These are phyloP conservation scores for Aspergillus bombycis DNA, from an alignment of 2,329 filamentous ascomycete species.

Conservation along the genomic window DNA sequence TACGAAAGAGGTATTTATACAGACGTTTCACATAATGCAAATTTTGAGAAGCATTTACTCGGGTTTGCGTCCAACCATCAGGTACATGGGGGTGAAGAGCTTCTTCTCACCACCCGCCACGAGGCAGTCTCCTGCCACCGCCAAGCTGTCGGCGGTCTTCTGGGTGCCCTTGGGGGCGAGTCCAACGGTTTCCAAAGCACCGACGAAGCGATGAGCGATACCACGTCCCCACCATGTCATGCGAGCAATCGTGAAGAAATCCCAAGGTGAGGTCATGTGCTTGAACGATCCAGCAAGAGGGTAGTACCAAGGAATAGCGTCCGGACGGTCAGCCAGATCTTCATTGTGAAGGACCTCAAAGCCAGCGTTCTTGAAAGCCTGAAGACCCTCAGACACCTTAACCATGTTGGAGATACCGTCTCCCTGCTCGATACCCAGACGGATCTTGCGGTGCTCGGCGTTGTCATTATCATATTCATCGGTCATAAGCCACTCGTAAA, in stretches of 20 bases:
- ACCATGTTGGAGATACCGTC: slow-evolving; percentile 99
- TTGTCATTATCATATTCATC: slow-evolving; percentile 91
- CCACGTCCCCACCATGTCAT: slow-evolving; percentile 86
- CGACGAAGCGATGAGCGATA: slow-evolving; percentile 75
- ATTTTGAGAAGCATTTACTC: slow-evolving; percentile 32
- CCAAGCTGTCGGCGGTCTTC: slow-evolving; percentile 92
- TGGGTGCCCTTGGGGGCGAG: slow-evolving; percentile 81
- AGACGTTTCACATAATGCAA: slow-evolving; percentile 16
- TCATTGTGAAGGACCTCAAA: slow-evolving; percentile 84
- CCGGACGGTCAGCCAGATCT: slow-evolving; percentile 77
- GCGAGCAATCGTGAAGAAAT: slow-evolving; percentile 79
- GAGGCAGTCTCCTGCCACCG: slow-evolving; percentile 77
- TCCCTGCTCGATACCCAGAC: slow-evolving; percentile 91
- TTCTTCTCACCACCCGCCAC: slow-evolving; percentile 85
- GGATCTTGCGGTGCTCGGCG: slow-evolving; percentile 82
- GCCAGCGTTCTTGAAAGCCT: slow-evolving; percentile 82
- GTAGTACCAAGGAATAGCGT: slow-evolving; percentile 90
- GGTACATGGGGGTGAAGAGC: slow-evolving; percentile 98
- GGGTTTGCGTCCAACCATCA: slow-evolving; percentile 93
- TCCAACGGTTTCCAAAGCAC: slow-evolving; percentile 72
- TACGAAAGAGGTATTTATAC: slow-evolving; percentile 17
- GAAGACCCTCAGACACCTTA: slow-evolving; percentile 76
- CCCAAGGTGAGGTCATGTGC: slow-evolving; percentile 77
- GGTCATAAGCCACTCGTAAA: slow-evolving; percentile 99
- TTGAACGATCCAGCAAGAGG: slow-evolving; percentile 82